Percentiles rank a stretch among this genome's conserved stretches.
phyloP scores from a whole-genome alignment of 768 basidiomycete genomes.

The Lactifluus pinguis region DNA sequence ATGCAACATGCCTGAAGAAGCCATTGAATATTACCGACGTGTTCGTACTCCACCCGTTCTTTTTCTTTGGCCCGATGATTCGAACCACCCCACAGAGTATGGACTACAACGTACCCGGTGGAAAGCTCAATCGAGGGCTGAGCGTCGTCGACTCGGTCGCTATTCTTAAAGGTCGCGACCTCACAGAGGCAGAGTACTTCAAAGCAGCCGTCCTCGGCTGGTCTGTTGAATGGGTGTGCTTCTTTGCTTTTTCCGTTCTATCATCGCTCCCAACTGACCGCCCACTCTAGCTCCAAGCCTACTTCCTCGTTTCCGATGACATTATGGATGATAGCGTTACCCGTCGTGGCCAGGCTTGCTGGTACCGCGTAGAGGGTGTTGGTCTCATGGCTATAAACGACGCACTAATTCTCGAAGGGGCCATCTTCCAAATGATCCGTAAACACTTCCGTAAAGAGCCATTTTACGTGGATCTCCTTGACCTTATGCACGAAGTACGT shows the following conservation, averaged over 20 bases:
- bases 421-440: slow-evolving; percentile 88
- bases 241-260: background rate
- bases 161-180: slow-evolving; percentile 63
- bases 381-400: slow-evolving; percentile 92
- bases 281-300: slow-evolving; percentile 75
- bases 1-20: slow-evolving; percentile 78
- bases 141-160: slow-evolving; percentile 90
- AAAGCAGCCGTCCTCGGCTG: slow-evolving; percentile 86
- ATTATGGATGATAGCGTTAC: slow-evolving; percentile 97
- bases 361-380: slow-evolving; percentile 67
- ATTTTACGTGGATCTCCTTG: slow-evolving; percentile 85
- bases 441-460: slow-evolving; percentile 70
- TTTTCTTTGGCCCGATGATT: background rate
- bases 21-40: slow-evolving; percentile 73
- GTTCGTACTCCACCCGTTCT: slow-evolving; percentile 35
- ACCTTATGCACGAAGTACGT: slow-evolving; percentile 80
- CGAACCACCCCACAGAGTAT: slow-evolving; percentile 48
- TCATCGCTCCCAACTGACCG: background rate
- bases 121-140: slow-evolving; percentile 94
- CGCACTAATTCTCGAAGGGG: slow-evolving; percentile 89
- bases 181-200: slow-evolving; percentile 81
- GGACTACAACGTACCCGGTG: slow-evolving; percentile 91
- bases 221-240: slow-evolving; percentile 90
- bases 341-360: slow-evolving; percentile 90
- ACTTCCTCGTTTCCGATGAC: slow-evolving; percentile 94